phyloP scores from a whole-genome alignment of 176 grass and related monocot genomes.

The sorghum (Sorghum bicolor) region Sorghum_bicolor_NCBIv3 NC_012870.2:2184001-2184500 shows the following conservation, averaged over 20 bases:
- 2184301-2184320: not conserved
- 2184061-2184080: constrained; percentile 85
- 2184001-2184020: constrained; percentile 97
- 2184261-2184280: not conserved
- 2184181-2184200: not conserved
- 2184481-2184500: not conserved
- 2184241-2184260: not conserved
- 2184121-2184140: not conserved
- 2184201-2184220: not conserved
- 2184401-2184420: not conserved
- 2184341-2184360: not conserved
- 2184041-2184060: constrained; percentile 94
- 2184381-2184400: not conserved
- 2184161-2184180: not conserved
- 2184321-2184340: not conserved
- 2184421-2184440: not conserved
- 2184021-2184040: constrained; percentile 97
- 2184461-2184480: constrained; percentile 13
- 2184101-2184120: constrained; percentile 15
- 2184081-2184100: constrained; percentile 82
- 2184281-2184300: not conserved
- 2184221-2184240: not conserved
- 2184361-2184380: not conserved
- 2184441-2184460: not conserved
- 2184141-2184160: not conserved